Evolutionary conservation across 441 rosid genomes (phyloP), one percentile per base, ranked within the genome.

Genomic region (Jatropha multifida): DNA sequence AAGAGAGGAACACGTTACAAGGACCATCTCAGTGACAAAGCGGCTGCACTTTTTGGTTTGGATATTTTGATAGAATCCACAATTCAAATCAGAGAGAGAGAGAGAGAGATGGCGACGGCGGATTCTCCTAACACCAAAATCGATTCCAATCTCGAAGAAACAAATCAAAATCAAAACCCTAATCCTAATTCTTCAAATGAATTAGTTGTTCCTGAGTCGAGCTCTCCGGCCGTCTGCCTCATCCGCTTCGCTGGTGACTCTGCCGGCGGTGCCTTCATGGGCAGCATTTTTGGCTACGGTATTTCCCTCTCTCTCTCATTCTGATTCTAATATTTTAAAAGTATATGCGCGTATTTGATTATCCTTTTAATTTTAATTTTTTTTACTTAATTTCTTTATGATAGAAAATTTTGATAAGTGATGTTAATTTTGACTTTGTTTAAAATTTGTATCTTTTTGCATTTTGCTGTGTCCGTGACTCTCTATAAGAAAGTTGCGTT

Each of bases 281-380:
- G 98, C 76, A 88, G 98, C 73, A 82, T 93, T 68, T 90, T 92
- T 72, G 97, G 98, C 61, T 93, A 82, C 70, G 99, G 98, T 86
- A 32, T 44, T 14, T 23, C 60, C 7, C 58, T 38, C 64, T 2
- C 44, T 64, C 46, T 23, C 4, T 54, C 23, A 73, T 9, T n/a
- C 4, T 58, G 48, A 7, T 44, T 44, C 48, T 44, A 32, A 32
- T 23, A 32, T 32, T 2, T 32, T 32, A 32, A 32, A 32, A 32
- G 9, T 44, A 44, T 44, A 44, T 44, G 48, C 48, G 5, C 48
- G 5, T 44, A 7, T 44, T 11, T 4, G 10, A 44, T 44, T 44
- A 44, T 44, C 48, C 10, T 44, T 6, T 5, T 44, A 44, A 42
- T 42, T 44, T 7, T 44, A 2, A 54, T 17, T 1, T 13, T 51